phyloP scores from a whole-genome alignment of 768 basidiomycete species.

The Tulasnella sp. region DNA sequence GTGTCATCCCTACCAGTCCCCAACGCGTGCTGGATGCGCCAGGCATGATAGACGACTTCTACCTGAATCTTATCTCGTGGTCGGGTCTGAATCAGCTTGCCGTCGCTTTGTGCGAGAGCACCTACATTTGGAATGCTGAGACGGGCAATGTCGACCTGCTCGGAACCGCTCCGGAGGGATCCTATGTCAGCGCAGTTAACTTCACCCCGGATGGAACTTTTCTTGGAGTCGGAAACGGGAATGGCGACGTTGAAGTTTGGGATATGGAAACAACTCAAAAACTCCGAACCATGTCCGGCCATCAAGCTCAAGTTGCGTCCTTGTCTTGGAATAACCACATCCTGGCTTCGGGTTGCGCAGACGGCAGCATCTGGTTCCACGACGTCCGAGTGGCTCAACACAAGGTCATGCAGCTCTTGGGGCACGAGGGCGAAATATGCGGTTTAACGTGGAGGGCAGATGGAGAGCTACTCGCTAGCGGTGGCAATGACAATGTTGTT shows the following conservation, averaged over 20 bases:
- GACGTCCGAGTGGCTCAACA: slow-evolving; percentile 85
- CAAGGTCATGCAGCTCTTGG: slow-evolving; percentile 81
- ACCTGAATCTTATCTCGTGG: slow-evolving; percentile 92
- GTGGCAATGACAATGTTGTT: slow-evolving; percentile 96
- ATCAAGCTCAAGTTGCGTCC: slow-evolving; percentile 72
- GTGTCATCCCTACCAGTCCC: slow-evolving; percentile 78
- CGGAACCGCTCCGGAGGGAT: slow-evolving; percentile 64
- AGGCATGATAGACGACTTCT: slow-evolving; percentile 81
- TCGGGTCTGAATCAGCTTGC: slow-evolving; percentile 77
- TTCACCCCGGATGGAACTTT: slow-evolving; percentile 76
- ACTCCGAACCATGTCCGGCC: slow-evolving; percentile 85
- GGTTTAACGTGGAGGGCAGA: slow-evolving; percentile 84
- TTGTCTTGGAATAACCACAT: slow-evolving; percentile 85
- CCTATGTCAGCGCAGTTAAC: slow-evolving; percentile 67
- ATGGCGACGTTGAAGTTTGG: slow-evolving; percentile 91
- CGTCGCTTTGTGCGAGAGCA: slow-evolving; percentile 77
- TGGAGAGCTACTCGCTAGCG: slow-evolving; percentile 85
- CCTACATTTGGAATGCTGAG: slow-evolving; percentile 93
- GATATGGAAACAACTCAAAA: slow-evolving; percentile 72
- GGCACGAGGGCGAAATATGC: slow-evolving; percentile 90
- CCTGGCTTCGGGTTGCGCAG: slow-evolving; percentile 79
- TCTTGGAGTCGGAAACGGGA: slow-evolving; percentile 71
- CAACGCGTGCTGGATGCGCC: slow-evolving; percentile 95
- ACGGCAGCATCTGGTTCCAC: slow-evolving; percentile 94
- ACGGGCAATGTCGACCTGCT: slow-evolving; percentile 74